These are phyloP conservation scores for Paramyrothecium sp. DNA, from an alignment of 2,329 filamentous ascomycete genomes.

Conservation along the genomic window DNA sequence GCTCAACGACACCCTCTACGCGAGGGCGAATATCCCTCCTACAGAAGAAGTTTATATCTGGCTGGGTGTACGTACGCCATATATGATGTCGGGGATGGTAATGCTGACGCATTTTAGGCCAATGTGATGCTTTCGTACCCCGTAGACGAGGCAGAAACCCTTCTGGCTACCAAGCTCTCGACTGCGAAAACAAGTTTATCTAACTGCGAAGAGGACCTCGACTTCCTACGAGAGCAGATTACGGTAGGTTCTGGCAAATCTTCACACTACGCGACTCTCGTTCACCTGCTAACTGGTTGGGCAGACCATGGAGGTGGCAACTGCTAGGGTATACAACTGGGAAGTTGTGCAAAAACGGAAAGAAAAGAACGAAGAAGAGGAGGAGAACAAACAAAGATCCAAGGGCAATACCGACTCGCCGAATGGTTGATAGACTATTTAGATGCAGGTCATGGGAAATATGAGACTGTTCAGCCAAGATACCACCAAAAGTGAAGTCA, in stretches of 20 bases:
- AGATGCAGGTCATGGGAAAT: too few relatives aligned
- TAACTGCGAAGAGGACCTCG: conserved; percentile 95
- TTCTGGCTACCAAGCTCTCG: conserved; percentile 74
- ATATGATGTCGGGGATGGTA: neutral
- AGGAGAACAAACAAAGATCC: conserved; percentile 33
- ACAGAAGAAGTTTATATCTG: conserved; percentile 94
- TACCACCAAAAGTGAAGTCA: too few relatives aligned
- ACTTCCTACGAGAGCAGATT: conserved; percentile 94
- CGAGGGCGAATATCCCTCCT: conserved; percentile 77
- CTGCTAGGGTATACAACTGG: conserved; percentile 98
- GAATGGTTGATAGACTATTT: conserved; percentile 10
- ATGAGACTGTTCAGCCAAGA: too few relatives aligned
- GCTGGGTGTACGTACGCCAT: conserved; percentile 67
- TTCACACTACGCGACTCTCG: neutral
- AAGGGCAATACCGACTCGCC: conserved; percentile 35
- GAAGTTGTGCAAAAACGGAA: conserved; percentile 94
- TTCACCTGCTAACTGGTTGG: neutral
- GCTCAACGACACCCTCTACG: conserved; percentile 92
- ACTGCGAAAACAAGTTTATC: conserved; percentile 76
- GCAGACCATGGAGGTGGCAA: conserved; percentile 95
- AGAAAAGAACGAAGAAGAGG: conserved; percentile 69
- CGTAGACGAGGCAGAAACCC: conserved; percentile 77
- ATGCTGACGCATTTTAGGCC: conserved; percentile 52
- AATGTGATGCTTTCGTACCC: conserved; percentile 98
- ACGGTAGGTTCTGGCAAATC: conserved; percentile 59